A percentile compares a stretch with the other conserved stretches of the same genome.
phyloP scores from a whole-genome alignment of 805 yeast species.

The Schizosaccharomyces lindneri region DNA sequence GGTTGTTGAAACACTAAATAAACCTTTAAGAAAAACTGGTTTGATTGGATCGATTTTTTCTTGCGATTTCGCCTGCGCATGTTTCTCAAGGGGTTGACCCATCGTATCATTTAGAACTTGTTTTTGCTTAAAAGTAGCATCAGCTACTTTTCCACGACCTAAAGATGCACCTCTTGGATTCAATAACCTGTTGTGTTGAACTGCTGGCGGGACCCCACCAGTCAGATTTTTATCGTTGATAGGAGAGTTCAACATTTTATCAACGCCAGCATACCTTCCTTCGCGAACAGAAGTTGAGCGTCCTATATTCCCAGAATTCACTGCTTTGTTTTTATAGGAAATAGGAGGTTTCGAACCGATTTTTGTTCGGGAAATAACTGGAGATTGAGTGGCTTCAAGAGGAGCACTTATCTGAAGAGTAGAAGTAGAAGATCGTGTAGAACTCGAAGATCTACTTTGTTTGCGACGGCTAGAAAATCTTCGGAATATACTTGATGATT shows the following conservation, averaged over 20 bases:
- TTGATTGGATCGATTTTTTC: slow-evolving; percentile 54
- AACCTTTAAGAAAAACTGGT: slow-evolving; percentile 74
- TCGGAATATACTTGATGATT: neutral
- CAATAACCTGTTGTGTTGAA: neutral
- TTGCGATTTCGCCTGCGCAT: neutral
- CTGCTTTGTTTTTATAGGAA: neutral
- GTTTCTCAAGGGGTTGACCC: neutral
- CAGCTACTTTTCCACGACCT: neutral
- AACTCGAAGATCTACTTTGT: neutral
- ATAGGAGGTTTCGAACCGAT: neutral
- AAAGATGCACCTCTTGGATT: neutral
- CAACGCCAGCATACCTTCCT: neutral
- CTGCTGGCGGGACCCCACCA: neutral
- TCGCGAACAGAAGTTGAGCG: neutral
- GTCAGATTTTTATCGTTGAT: neutral
- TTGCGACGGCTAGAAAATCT: neutral
- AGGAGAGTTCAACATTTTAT: neutral
- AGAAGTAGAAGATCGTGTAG: neutral
- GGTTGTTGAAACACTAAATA: slow-evolving; percentile 83
- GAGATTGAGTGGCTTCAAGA: neutral
- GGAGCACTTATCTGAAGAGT: neutral
- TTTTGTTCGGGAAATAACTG: neutral
- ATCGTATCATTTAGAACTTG: neutral
- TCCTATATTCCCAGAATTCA: neutral
- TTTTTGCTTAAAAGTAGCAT: neutral